phyloP scores from a whole-genome alignment of 2,329 filamentous ascomycete genomes.

The Polytolypa hystricis region DNA sequence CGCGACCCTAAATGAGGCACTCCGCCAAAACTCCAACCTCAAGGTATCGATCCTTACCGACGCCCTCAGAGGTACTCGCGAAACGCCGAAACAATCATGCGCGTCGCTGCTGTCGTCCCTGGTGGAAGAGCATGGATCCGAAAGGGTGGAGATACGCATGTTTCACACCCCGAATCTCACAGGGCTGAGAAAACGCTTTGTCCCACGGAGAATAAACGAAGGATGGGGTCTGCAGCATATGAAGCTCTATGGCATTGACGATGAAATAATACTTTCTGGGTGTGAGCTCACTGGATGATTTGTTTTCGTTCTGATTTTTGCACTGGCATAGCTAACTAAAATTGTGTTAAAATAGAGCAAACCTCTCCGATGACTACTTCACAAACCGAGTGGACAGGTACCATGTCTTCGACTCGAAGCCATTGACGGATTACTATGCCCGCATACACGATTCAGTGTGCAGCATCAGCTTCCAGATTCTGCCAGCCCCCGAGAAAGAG shows the following conservation, averaged over 20 bases:
- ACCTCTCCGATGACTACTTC: slow-evolving; percentile 88
- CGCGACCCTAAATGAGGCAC: slow-evolving; percentile 60
- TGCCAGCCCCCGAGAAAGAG: slow-evolving; percentile 39
- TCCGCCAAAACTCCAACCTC: slow-evolving; percentile 63
- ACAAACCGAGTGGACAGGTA: slow-evolving; percentile 93
- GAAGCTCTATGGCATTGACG: slow-evolving; percentile 94
- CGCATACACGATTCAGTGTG: slow-evolving; percentile 66
- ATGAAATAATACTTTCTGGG: slow-evolving; percentile 91
- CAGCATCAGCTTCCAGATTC: slow-evolving; percentile 69
- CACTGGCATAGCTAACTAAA: no score
- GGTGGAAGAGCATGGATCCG: slow-evolving; percentile 69
- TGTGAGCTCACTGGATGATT: slow-evolving; percentile 37
- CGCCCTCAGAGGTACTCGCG: slow-evolving; percentile 78
- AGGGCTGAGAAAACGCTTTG: slow-evolving; percentile 67
- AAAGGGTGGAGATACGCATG: slow-evolving; percentile 87
- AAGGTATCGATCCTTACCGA: slow-evolving; percentile 85
- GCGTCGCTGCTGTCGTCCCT: slow-evolving; percentile 79
- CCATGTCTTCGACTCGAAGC: slow-evolving; percentile 71
- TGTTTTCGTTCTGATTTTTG: no score
- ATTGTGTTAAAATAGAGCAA: no score
- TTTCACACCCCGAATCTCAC: slow-evolving; percentile 96
- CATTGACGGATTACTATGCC: slow-evolving; percentile 73
- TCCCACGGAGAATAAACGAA: slow-evolving; percentile 88
- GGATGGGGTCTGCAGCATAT: slow-evolving; percentile 98
- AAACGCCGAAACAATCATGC: slow-evolving; percentile 74